A percentile compares a stretch with the other conserved stretches of the same genome.
These are phyloP conservation scores for Avena atlantica DNA, from an alignment of 176 grass and related monocot species.

Conservation along the genomic window DNA sequence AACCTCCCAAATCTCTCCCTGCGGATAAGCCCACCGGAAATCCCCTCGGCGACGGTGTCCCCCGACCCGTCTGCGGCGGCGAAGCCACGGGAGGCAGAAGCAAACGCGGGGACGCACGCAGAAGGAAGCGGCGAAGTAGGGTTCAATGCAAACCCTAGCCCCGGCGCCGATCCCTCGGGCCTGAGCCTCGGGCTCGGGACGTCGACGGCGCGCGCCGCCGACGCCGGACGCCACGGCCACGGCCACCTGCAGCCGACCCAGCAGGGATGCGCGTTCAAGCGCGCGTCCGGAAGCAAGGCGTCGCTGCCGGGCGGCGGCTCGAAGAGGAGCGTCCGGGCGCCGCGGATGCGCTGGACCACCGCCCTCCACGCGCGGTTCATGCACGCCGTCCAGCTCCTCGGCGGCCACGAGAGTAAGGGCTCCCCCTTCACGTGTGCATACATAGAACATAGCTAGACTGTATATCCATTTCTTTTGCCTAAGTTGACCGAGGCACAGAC, in stretches of 20 bases:
- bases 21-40: slow-evolving; percentile 67
- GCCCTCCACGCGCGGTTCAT: slow-evolving; percentile 89
- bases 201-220: neutral
- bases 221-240: slow-evolving; percentile 6
- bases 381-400: slow-evolving; percentile 95
- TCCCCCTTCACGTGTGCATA: neutral
- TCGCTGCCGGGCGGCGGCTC: slow-evolving; percentile 28
- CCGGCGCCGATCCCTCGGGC: slow-evolving; percentile 41
- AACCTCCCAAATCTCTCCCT: slow-evolving; percentile 80
- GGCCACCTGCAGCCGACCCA: slow-evolving; percentile 33
- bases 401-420: slow-evolving; percentile 88
- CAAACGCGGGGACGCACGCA: slow-evolving; percentile 29
- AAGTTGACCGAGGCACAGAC: neutral
- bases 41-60: slow-evolving; percentile 25
- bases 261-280: slow-evolving; percentile 70
- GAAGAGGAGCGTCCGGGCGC: slow-evolving; percentile 79
- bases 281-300: slow-evolving; percentile 34
- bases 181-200: slow-evolving; percentile 57
- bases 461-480: neutral
- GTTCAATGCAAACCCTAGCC: slow-evolving; percentile 58
- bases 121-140: slow-evolving; percentile 51
- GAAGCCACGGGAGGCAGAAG: slow-evolving; percentile 2
- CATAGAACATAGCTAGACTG: no score
- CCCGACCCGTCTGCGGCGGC: slow-evolving; percentile 22
- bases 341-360: slow-evolving; percentile 96